Evolutionary conservation across 148 eudicot species (phyloP).

Genomic region (Chenopodium formosanum): DNA sequence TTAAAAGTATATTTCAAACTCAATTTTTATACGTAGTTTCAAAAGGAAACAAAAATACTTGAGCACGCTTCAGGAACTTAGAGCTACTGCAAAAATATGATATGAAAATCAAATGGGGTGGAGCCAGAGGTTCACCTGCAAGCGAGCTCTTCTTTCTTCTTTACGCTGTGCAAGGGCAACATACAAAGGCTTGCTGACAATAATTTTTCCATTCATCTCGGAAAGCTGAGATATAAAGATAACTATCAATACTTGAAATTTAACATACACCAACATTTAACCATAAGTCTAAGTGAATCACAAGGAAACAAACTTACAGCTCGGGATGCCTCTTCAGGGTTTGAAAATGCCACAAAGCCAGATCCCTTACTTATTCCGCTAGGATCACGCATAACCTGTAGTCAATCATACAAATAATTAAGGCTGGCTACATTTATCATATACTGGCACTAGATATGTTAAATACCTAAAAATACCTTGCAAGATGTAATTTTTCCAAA

Average conservation of each 20-base stretch:
- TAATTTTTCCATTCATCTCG: slow-evolving; percentile 86
- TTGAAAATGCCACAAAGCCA: slow-evolving; percentile 76
- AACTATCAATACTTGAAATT: no score
- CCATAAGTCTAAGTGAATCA: neutral
- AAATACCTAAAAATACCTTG: slow-evolving; percentile 51
- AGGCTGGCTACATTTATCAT: neutral
- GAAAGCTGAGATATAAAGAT: slow-evolving; percentile 42
- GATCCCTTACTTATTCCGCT: slow-evolving; percentile 78
- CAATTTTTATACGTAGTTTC: neutral
- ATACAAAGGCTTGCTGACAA: slow-evolving; percentile 77
- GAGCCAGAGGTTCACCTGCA: slow-evolving; percentile 50
- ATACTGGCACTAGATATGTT: neutral
- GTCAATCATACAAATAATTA: neutral
- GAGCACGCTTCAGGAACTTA: neutral
- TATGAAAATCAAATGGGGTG: neutral
- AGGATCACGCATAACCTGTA: slow-evolving; percentile 82
- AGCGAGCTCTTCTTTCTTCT: slow-evolving; percentile 79
- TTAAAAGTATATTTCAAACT: no score
- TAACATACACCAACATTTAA: no score
- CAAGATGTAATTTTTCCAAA: slow-evolving; percentile 69
- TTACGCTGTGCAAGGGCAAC: slow-evolving; percentile 89
- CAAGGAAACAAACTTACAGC: slow-evolving; percentile 50
- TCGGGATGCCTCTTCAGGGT: slow-evolving; percentile 71
- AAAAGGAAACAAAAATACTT: neutral
- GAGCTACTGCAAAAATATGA: neutral